These are phyloP conservation scores for Suillus paluster DNA, from an alignment of 768 basidiomycete species.

Conservation along the genomic window DNA sequence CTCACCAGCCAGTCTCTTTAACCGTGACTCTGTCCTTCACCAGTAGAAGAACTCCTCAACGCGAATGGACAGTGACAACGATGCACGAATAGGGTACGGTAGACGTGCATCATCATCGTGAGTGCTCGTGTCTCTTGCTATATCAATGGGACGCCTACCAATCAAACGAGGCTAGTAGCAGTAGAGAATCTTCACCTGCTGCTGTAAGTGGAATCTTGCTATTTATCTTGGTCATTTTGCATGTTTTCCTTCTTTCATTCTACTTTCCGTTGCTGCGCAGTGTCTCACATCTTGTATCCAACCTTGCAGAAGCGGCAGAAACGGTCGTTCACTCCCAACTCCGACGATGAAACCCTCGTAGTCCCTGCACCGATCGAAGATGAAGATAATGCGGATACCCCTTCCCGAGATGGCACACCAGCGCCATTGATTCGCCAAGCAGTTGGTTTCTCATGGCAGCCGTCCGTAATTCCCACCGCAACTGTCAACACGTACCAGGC, in stretches of 20 bases:
- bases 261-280: background rate
- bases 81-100: constrained; percentile 23
- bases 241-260: background rate
- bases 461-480: constrained; percentile 27
- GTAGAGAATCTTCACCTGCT: constrained; percentile 58
- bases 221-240: background rate
- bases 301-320: constrained; percentile 44
- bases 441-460: constrained; percentile 53
- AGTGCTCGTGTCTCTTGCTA: constrained; percentile 19
- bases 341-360: constrained; percentile 52
- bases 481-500: constrained; percentile 37
- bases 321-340: constrained; percentile 56
- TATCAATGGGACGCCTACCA: constrained; percentile 5
- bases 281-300: constrained; percentile 1
- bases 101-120: constrained; percentile 45
- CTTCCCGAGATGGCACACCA: constrained; percentile 45
- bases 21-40: background rate
- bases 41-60: background rate
- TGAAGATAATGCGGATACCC: constrained; percentile 46
- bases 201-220: constrained; percentile 38
- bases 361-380: constrained; percentile 45
- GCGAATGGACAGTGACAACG: constrained; percentile 29
- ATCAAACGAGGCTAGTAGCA: constrained; percentile 47
- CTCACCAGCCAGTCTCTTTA: background rate
- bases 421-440: constrained; percentile 62